phyloP scores from a whole-genome alignment of 495 filamentous ascomycete species.

The Podospora bellae-mahoneyi region DNA sequence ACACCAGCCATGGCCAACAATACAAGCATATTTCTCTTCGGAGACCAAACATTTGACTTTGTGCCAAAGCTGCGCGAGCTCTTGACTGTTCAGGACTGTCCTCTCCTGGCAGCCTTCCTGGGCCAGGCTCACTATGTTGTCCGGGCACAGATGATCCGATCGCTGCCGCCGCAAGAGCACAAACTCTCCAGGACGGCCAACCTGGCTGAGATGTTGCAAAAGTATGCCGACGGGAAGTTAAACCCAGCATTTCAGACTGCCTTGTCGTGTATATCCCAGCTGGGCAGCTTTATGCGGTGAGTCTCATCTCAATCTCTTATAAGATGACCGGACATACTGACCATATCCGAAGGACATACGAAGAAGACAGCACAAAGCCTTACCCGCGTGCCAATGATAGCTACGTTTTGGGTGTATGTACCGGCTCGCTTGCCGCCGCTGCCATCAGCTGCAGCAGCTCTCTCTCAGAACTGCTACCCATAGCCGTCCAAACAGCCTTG shows the following conservation, averaged over 20 bases:
- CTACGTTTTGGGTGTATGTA: constrained; percentile 60
- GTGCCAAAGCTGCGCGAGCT: not conserved
- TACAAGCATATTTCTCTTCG: constrained; percentile 1
- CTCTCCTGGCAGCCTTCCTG: not conserved
- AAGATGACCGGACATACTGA: too few relatives aligned
- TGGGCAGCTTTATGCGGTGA: constrained; percentile 69
- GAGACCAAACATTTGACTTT: constrained; percentile 6
- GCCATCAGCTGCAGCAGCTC: constrained; percentile 61
- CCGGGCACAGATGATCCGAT: not conserved
- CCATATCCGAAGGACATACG: too few relatives aligned
- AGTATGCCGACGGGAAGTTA: constrained; percentile 41
- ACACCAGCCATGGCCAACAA: too few relatives aligned
- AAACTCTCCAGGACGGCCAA: constrained; percentile 7
- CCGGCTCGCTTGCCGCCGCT: constrained; percentile 63
- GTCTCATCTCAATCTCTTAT: constrained; percentile 12
- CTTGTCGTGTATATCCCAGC: constrained; percentile 61
- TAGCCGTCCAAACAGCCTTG: constrained; percentile 62
- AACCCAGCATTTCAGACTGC: constrained; percentile 58
- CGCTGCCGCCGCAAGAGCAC: constrained; percentile 1
- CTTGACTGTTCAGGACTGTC: not conserved
- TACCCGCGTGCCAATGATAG: constrained; percentile 36
- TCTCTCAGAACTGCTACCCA: constrained; percentile 58
- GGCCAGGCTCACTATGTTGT: not conserved
- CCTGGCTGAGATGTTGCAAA: constrained; percentile 2
- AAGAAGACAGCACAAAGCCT: constrained; percentile 18